Percentiles rank a stretch among this genome's conserved stretches.
These are phyloP conservation scores for Penstemon barbatus DNA, from an alignment of 257 asterid species.

Conservation along the genomic window DNA sequence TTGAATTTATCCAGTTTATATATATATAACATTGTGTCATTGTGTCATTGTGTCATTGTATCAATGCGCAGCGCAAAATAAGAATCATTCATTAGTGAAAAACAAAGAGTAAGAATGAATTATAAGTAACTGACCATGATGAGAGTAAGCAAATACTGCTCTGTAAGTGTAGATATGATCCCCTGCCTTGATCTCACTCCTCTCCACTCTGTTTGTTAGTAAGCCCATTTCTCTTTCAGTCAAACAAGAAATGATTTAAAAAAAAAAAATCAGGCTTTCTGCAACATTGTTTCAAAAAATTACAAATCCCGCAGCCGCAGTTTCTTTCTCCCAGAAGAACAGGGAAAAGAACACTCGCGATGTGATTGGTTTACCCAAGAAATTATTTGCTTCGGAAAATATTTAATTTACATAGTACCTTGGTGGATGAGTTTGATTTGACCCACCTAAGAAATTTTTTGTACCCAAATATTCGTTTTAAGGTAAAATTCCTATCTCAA, in stretches of 20 bases:
- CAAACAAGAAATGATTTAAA: neutral
- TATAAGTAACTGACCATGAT: slow-evolving; percentile 54
- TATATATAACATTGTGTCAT: neutral
- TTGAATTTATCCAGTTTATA: neutral
- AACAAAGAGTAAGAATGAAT: neutral
- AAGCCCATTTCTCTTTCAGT: slow-evolving; percentile 56
- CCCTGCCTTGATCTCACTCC: slow-evolving; percentile 66
- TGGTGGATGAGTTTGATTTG: too few species aligned
- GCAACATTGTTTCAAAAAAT: slow-evolving; percentile 6
- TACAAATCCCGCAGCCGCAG: slow-evolving; percentile 4
- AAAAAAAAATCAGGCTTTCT: neutral
- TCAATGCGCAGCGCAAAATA: neutral
- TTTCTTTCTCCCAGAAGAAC: neutral
- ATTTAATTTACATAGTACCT: too few species aligned
- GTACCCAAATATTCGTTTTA: too few species aligned
- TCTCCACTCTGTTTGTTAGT: slow-evolving; percentile 70
- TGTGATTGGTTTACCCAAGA: slow-evolving; percentile 22
- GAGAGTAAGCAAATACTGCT: slow-evolving; percentile 76
- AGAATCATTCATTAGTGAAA: neutral
- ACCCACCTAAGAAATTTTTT: too few species aligned
- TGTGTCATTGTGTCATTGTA: too few species aligned
- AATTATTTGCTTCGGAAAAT: too few species aligned
- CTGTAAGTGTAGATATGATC: slow-evolving; percentile 88
- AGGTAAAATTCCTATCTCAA: too few species aligned
- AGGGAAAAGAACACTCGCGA: slow-evolving; percentile 15